phyloP scores from a whole-genome alignment of 192 early-diverging fungal species.

The Chytriomyces sp. region DNA sequence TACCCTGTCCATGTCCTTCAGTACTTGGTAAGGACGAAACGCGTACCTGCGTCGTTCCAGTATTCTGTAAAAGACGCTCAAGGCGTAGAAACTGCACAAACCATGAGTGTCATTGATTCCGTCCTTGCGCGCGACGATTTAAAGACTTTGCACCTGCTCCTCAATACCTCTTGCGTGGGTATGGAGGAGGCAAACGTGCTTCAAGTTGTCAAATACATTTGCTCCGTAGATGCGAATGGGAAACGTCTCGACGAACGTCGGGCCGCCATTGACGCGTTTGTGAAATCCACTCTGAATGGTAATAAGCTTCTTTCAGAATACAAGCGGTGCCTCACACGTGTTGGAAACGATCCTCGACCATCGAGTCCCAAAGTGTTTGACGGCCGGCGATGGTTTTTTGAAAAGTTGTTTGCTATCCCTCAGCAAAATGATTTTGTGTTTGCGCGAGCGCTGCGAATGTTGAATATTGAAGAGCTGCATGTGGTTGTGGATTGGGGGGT shows the following conservation, averaged over 20 bases:
- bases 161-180: constrained; percentile 7
- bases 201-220: constrained; percentile 20
- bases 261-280: constrained; percentile 17
- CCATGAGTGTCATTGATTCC: constrained; percentile 17
- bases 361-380: constrained; percentile 13
- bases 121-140: constrained; percentile 19
- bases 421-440: constrained; percentile 26
- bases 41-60: constrained; percentile 10
- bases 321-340: constrained; percentile 7
- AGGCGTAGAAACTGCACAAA: not conserved
- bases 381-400: constrained; percentile 35
- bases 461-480: constrained; percentile 16
- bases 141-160: not conserved
- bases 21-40: constrained; percentile 25
- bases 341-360: not conserved
- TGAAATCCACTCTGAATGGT: not conserved
- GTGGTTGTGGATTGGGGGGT: constrained; percentile 27
- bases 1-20: constrained; percentile 17
- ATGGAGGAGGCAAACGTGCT: constrained; percentile 14
- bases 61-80: not conserved
- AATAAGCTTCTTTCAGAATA: constrained; percentile 10
- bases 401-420: constrained; percentile 20
- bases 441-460: constrained; percentile 7
- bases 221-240: not conserved
- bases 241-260: constrained; percentile 1